Base-by-base conservation (phyloP, 2,329 filamentous ascomycete genomes). In the Pseudogymnoascus sp. region DNA sequence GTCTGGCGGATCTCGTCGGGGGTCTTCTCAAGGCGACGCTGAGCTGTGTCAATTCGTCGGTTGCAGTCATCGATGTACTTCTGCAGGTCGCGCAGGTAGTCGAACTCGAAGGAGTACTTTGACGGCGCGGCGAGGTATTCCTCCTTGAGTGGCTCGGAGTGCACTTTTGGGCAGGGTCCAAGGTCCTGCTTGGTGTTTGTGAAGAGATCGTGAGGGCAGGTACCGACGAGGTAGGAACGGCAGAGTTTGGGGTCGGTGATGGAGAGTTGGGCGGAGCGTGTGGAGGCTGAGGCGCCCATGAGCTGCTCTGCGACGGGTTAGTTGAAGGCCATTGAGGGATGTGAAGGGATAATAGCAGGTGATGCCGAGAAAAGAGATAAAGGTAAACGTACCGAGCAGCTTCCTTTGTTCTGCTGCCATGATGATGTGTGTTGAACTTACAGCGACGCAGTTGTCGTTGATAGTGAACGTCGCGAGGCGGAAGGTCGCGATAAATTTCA, bases 161-260 rank as follows among this genome's bases (percentile, higher is more conserved):
- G 94, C 26, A 93, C 83, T 73, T 93, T 94, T 58, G 90, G 84
- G 72, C 94, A 99, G 0, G 86, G 84, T 2, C 94, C 94, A 35
- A 97, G 84, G 74, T 99, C 94, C 81, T 97, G 92, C 79, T 97
- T 97, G 50, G 94, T 99, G 78, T 99, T 99, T 67, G 93, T 99
- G 82, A 99, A 99, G 71, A 99, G 90, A 73, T 99, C 94, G 80
- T 97, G 93, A 0, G 94, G 94, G 74, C 94, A 99, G 63, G 90
- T 95, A 69, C 94, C 94, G 65, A 85, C 92, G 58, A 99, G 84
- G 75, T 93, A 97, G 15, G 92, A 97, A 61, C 91, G 90, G 79
- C 94, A 99, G 69, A 96, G 90, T 77, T 96, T 97, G 60, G 89
- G 83, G 75, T 97, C 94, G 63, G 86, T 94, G 69, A 99, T 88